A percentile compares a stretch with the other conserved stretches of the same genome.
Conservation (phyloP, 2,329 filamentous ascomycete genomes). For the Zasmidium citrigriseum region DNA sequence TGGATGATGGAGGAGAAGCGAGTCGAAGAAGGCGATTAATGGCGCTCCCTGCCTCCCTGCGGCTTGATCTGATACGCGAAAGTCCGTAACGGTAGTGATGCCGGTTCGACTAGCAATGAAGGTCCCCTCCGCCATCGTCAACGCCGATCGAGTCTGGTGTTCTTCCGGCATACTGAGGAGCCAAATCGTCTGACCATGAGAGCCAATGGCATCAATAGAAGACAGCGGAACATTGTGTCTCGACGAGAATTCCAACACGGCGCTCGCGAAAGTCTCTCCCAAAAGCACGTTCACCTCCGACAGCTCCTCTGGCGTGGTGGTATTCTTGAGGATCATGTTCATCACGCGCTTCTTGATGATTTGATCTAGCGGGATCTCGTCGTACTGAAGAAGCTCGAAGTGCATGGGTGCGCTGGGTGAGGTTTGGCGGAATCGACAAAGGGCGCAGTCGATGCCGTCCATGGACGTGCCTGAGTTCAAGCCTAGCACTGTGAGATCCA, state of each 20-base stretch:
- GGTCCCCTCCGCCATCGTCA: conserved; percentile 60
- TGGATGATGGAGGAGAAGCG: conserved; percentile 57
- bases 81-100: conserved; percentile 61
- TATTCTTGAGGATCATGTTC: conserved; percentile 58
- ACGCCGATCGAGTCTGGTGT: conserved; percentile 49
- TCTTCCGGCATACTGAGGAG: conserved; percentile 54
- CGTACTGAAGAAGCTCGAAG: conserved; percentile 59
- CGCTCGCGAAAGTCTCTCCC: conserved; percentile 58
- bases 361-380: conserved; percentile 56
- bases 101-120: conserved; percentile 58
- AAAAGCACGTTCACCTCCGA: conserved; percentile 60
- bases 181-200: conserved; percentile 63
- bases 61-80: conserved; percentile 58
- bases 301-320: conserved; percentile 55
- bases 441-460: conserved; percentile 61
- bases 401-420: conserved; percentile 55
- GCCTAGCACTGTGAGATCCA: conserved; percentile 57
- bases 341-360: conserved; percentile 59
- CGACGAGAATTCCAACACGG: conserved; percentile 53
- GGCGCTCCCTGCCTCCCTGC: conserved; percentile 58
- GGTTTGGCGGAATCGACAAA: conserved; percentile 58
- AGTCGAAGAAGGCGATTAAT: conserved; percentile 60
- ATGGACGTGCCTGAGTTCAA: conserved; percentile 57
- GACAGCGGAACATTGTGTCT: conserved; percentile 45
- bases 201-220: conserved; percentile 57